Evolutionary conservation across 176 grass and related monocot species (phyloP).

Genomic region (Tillandsia fasciculata): DNA sequence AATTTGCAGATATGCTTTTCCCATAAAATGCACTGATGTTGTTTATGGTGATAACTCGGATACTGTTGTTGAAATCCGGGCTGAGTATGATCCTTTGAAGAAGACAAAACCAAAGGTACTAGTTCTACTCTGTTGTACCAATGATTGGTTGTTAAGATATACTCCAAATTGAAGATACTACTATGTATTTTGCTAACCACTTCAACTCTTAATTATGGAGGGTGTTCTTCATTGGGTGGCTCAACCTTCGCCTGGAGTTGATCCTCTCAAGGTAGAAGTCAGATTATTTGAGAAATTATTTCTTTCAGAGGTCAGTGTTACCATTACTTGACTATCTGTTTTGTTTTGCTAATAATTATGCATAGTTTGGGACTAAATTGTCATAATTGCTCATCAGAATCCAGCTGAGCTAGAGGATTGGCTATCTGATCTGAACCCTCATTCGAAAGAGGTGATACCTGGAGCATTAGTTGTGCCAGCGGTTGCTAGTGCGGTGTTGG

Average conservation of each 20-base stretch:
- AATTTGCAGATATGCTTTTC: slow-evolving; percentile 71
- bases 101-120: slow-evolving; percentile 86
- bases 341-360: not conserved
- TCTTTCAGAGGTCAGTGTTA: slow-evolving; percentile 53
- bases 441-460: slow-evolving; percentile 82
- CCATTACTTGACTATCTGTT: not conserved
- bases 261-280: slow-evolving; percentile 82
- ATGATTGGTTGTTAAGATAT: not conserved
- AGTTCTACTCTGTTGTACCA: not conserved
- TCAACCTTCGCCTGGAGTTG: slow-evolving; percentile 66
- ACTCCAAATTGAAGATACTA: not conserved
- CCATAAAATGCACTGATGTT: slow-evolving; percentile 92
- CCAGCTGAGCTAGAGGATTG: slow-evolving; percentile 81
- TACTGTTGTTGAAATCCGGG: slow-evolving; percentile 69
- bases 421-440: slow-evolving; percentile 66
- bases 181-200: not conserved
- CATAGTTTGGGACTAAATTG: not conserved
- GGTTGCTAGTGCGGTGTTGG: slow-evolving; percentile 42
- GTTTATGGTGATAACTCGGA: slow-evolving; percentile 54
- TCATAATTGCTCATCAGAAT: slow-evolving; percentile 45
- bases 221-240: slow-evolving; percentile 98
- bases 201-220: slow-evolving; percentile 25
- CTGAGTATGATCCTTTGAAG: slow-evolving; percentile 87
- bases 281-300: slow-evolving; percentile 88
- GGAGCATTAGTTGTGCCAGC: slow-evolving; percentile 61